These are phyloP conservation scores for Trifolium subterraneum DNA, from an alignment of 306 rosid genomes.

Conservation along the genomic window DNA sequence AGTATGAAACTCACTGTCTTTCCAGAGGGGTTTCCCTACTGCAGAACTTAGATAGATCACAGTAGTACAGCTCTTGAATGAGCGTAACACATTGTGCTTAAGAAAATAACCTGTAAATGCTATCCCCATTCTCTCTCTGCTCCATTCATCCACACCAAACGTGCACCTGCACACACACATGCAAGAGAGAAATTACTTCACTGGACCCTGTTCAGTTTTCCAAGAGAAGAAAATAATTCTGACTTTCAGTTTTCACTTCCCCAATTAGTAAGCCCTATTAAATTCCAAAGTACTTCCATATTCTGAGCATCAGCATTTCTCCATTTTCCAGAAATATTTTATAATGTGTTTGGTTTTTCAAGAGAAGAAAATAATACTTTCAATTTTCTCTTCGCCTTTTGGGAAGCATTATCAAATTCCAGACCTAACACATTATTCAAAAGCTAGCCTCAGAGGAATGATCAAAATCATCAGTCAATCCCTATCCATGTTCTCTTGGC, in stretches of 20 bases:
- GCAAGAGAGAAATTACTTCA: not conserved
- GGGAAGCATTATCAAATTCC: not conserved
- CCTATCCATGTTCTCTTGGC: not conserved
- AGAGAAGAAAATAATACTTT: not conserved
- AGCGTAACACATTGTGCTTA: not conserved
- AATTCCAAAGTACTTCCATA: not conserved
- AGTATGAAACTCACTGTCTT: not conserved
- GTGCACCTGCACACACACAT: not conserved
- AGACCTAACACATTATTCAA: not conserved
- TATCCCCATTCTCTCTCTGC: not conserved
- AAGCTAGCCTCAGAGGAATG: not conserved
- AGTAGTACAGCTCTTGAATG: not conserved
- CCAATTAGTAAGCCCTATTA: not conserved
- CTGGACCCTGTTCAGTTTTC: not conserved
- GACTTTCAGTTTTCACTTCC: constrained; percentile 12
- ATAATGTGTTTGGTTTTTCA: not conserved
- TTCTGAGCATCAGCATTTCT: not conserved
- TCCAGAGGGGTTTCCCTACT: not conserved
- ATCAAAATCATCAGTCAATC: not conserved
- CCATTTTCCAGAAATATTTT: not conserved
- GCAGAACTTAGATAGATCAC: not conserved
- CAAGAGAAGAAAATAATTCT: not conserved
- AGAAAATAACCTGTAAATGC: not conserved
- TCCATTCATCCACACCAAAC: not conserved
- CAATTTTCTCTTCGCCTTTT: not conserved